Percentiles rank a stretch among this genome's conserved stretches.
Conservation (phyloP, 116 monocot genomes). For the Papilionanthe hybrid region DNA sequence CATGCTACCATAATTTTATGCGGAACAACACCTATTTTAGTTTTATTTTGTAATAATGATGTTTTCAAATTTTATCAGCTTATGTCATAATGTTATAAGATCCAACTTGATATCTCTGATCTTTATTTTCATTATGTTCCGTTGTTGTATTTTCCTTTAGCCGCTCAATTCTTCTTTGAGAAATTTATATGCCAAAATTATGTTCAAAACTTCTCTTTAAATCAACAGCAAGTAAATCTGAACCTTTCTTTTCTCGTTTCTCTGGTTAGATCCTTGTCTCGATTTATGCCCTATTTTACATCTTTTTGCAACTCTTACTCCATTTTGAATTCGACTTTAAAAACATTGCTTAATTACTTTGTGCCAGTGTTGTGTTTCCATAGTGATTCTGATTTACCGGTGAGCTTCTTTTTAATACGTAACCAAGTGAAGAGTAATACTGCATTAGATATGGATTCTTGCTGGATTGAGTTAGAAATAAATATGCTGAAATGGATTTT, state of each 20-base stretch:
- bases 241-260: background rate
- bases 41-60: background rate
- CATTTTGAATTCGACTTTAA: background rate
- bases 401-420: background rate
- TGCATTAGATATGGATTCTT: background rate
- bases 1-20: background rate
- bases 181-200: background rate
- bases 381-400: background rate
- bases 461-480: background rate
- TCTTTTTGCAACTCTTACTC: background rate
- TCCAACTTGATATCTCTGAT: background rate
- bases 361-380: background rate
- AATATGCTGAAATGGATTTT: background rate
- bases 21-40: background rate
- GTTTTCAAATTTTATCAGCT: background rate
- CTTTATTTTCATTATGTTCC: background rate
- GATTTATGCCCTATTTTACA: background rate
- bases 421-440: background rate
- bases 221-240: background rate
- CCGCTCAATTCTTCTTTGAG: background rate
- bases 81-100: background rate
- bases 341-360: background rate
- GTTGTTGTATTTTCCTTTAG: background rate
- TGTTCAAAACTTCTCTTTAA: background rate
- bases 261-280: background rate